These are phyloP conservation scores for Cladosporium colombiae DNA, from an alignment of 2,329 filamentous ascomycete species.

Conservation along the genomic window DNA sequence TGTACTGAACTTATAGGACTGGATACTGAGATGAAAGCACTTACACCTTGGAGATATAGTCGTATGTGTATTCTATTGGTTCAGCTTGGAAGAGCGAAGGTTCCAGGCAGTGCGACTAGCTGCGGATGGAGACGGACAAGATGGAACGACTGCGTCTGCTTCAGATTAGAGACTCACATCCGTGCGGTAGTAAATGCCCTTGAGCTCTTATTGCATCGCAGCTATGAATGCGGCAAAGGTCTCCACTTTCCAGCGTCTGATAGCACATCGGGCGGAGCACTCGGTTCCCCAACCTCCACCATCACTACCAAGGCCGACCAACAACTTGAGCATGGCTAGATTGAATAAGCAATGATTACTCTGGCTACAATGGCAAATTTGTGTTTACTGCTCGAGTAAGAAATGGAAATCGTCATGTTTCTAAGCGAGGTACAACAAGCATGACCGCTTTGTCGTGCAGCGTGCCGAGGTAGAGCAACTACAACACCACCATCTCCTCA, in stretches of 20 bases:
- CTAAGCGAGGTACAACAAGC: not conserved
- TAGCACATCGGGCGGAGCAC: not conserved
- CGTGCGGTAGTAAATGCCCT: not conserved
- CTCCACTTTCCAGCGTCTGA: slow-evolving; percentile 2
- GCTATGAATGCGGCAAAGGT: not conserved
- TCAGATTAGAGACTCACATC: not conserved
- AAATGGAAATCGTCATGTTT: not conserved
- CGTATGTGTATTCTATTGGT: not conserved
- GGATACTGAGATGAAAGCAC: not conserved
- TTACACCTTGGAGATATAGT: not conserved
- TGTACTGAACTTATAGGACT: not conserved
- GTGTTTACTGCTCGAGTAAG: not conserved
- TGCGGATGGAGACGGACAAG: not conserved
- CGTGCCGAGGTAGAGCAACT: slow-evolving; percentile 9
- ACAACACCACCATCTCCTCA: not conserved
- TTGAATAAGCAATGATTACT: not conserved
- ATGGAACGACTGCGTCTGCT: not conserved
- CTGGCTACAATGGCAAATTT: not conserved
- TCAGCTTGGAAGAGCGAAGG: not conserved
- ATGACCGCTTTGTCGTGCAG: not conserved
- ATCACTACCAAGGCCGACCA: not conserved
- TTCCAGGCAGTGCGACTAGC: not conserved
- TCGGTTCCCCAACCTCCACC: slow-evolving; percentile 6
- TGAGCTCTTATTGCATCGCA: not conserved
- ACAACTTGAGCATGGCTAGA: not conserved